Conservation (phyloP, 2,329 filamentous ascomycete species). For the Trichoderma oligosporum region DNA sequence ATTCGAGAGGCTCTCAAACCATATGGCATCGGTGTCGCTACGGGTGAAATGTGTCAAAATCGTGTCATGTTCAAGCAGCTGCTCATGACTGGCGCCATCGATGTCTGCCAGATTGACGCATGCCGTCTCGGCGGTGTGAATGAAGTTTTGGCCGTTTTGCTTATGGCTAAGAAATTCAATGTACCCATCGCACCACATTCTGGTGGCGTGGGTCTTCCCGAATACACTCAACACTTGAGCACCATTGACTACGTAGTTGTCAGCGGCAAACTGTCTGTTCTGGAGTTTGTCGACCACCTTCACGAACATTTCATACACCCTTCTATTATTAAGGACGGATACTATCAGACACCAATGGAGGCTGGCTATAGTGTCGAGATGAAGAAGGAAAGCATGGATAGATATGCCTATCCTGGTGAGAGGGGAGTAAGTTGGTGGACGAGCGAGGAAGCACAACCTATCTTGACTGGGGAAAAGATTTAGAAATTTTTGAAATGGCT, state of each 20-base stretch:
- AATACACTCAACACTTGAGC: constrained; percentile 89
- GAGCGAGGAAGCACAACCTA: constrained; percentile 71
- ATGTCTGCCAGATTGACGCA: constrained; percentile 86
- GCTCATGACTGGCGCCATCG: constrained; percentile 72
- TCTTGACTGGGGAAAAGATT: constrained; percentile 61
- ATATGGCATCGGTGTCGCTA: constrained; percentile 76
- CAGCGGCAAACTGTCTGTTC: constrained; percentile 71
- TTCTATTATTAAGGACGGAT: constrained; percentile 74
- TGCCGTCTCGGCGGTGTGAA: constrained; percentile 88
- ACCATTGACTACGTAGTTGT: constrained; percentile 93
- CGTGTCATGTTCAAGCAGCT: constrained; percentile 92
- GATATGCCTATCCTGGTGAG: constrained; percentile 71
- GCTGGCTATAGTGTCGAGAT: constrained; percentile 92
- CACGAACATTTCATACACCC: constrained; percentile 92
- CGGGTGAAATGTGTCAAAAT: constrained; percentile 95
- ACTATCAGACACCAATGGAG: constrained; percentile 79
- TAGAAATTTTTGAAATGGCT: constrained; percentile 27
- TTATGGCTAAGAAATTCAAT: constrained; percentile 75
- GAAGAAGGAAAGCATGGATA: constrained; percentile 82
- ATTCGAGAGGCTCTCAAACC: constrained; percentile 75
- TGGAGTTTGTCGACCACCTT: constrained; percentile 90
- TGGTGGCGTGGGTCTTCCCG: constrained; percentile 83
- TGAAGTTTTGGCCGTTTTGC: constrained; percentile 83
- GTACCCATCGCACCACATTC: constrained; percentile 86
- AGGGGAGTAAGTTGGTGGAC: constrained; percentile 82